A percentile compares a stretch with the other conserved stretches of the same genome.
Conservation (phyloP, 805 yeast species). For the Nematodospora valgi region DNA sequence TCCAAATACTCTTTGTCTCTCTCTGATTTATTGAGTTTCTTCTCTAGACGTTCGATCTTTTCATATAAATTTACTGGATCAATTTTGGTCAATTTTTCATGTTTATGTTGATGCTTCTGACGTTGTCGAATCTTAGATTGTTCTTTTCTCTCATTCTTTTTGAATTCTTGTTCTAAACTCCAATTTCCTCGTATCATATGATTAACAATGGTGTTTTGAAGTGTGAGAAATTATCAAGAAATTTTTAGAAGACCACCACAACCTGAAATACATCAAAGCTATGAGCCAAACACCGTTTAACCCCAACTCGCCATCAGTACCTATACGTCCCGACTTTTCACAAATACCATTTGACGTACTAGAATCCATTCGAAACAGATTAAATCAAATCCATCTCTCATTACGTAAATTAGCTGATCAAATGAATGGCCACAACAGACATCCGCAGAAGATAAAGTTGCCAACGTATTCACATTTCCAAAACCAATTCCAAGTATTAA, state of each 20-base stretch:
- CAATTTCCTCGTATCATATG: constrained; percentile 27
- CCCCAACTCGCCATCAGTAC: constrained; percentile 23
- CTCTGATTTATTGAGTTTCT: constrained; percentile 11
- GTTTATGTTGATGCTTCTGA: constrained; percentile 29
- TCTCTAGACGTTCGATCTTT: constrained; percentile 29
- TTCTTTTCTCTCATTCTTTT: constrained; percentile 32
- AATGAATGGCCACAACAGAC: constrained; percentile 31
- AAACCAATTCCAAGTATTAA: constrained; percentile 75
- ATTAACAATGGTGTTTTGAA: too few species aligned
- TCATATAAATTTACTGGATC: constrained; percentile 35
- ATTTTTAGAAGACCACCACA: background rate
- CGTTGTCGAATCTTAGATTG: constrained; percentile 34
- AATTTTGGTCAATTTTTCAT: constrained; percentile 21
- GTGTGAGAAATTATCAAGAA: constrained; percentile 1
- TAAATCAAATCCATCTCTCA: constrained; percentile 42
- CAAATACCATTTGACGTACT: constrained; percentile 35
- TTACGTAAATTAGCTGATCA: constrained; percentile 36
- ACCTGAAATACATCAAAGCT: background rate
- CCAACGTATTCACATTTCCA: constrained; percentile 65
- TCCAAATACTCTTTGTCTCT: constrained; percentile 19
- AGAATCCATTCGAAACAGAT: constrained; percentile 38
- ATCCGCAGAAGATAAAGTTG: constrained; percentile 33
- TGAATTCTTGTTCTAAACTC: constrained; percentile 37
- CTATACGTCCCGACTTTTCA: constrained; percentile 13
- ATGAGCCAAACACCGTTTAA: constrained; percentile 10